Evolutionary conservation across 106 monocot genomes (phyloP).

Genomic region (Hemerocallis citrina): DNA sequence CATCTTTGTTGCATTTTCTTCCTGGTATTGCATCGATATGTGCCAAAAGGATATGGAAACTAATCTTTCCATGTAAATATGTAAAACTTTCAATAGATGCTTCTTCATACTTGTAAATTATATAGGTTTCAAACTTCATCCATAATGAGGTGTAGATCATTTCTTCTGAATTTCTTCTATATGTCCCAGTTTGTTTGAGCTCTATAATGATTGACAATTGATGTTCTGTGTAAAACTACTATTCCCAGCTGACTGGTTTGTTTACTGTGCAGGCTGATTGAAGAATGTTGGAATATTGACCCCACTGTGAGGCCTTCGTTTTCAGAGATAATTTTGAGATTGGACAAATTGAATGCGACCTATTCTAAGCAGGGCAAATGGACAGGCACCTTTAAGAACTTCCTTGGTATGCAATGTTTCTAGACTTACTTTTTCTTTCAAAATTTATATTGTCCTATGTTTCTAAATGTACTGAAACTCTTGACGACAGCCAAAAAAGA

Average conservation of each 20-base stretch:
- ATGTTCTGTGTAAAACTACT: not conserved
- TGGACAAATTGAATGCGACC: slow-evolving; percentile 7
- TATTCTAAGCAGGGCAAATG: slow-evolving; percentile 31
- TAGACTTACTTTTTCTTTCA: no score
- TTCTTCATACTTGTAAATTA: no score
- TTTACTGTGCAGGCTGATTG: slow-evolving; percentile 17
- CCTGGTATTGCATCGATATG: no score
- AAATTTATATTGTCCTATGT: no score
- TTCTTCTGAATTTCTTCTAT: not conserved
- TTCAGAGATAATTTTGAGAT: slow-evolving; percentile 8
- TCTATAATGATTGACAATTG: not conserved
- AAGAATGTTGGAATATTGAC: slow-evolving; percentile 11
- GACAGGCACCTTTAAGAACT: slow-evolving; percentile 75
- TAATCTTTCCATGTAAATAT: no score
- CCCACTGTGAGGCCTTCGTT: slow-evolving; percentile 8
- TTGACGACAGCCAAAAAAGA: no score
- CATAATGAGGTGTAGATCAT: no score
- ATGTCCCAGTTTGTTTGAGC: not conserved
- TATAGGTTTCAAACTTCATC: no score
- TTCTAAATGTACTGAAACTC: no score
- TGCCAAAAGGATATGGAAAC: no score
- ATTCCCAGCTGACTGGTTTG: slow-evolving; percentile 15
- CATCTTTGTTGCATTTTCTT: no score
- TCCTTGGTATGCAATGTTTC: slow-evolving; percentile 63
- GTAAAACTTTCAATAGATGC: no score